These are phyloP conservation scores for Kuraishia piskuri DNA, from an alignment of 805 yeast genomes.

Conservation along the genomic window DNA sequence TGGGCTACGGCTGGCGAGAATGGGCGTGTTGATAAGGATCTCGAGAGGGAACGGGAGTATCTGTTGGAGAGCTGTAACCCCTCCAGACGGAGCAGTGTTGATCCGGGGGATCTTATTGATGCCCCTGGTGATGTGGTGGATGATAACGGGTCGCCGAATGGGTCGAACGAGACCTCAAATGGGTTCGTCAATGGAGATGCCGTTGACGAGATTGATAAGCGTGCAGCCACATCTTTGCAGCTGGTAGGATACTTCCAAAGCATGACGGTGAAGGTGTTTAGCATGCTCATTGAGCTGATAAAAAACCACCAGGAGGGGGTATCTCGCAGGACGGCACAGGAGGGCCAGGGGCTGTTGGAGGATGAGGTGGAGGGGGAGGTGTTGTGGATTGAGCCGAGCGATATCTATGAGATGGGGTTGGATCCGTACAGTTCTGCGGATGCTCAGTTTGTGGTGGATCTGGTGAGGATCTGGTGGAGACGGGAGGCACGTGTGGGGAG, in stretches of 20 bases:
- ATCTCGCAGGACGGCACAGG: constrained; percentile 4
- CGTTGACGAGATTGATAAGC: constrained; percentile 13
- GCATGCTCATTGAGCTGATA: constrained; percentile 27
- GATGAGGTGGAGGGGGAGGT: constrained; percentile 4
- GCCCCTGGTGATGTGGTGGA: not conserved
- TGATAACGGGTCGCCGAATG: not conserved
- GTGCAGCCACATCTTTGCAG: constrained; percentile 10
- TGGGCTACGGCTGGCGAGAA: constrained; percentile 83
- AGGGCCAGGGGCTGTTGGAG: constrained; percentile 6
- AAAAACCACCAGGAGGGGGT: constrained; percentile 16
- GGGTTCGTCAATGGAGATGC: not conserved
- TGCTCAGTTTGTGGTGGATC: constrained; percentile 30
- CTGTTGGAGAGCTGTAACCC: not conserved
- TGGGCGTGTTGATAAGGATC: constrained; percentile 27
- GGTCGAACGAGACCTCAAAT: not conserved
- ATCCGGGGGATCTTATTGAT: not conserved
- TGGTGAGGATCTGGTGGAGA: constrained; percentile 17
- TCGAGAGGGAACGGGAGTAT: constrained; percentile 24
- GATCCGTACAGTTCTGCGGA: constrained; percentile 44
- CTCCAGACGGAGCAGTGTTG: not conserved
- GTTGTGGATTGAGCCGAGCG: constrained; percentile 30
- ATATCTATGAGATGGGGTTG: constrained; percentile 47
- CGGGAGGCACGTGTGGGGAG: not conserved
- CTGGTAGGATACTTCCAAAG: constrained; percentile 45
- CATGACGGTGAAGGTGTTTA: constrained; percentile 34